Evolutionary conservation across 129 eudicot genomes (phyloP).

Genomic region (Ambrosia artemisiifolia): DNA sequence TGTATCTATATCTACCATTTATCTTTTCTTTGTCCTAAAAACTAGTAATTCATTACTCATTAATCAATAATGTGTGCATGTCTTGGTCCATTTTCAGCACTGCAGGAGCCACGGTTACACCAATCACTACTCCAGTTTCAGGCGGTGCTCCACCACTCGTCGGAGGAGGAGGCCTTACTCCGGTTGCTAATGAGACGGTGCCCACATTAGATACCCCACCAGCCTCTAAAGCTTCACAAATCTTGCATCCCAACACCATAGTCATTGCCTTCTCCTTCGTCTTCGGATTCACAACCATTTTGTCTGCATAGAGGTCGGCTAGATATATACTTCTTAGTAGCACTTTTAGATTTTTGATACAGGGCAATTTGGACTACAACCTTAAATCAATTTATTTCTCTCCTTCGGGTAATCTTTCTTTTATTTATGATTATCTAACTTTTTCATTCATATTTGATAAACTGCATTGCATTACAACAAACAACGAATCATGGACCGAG

Average conservation of each 20-base stretch:
- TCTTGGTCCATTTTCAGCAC: slow-evolving; percentile 29
- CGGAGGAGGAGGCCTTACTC: slow-evolving; percentile 43
- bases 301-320: slow-evolving; percentile 13
- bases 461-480: neutral
- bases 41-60: too few relatives aligned
- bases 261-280: slow-evolving; percentile 24
- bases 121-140: slow-evolving; percentile 23
- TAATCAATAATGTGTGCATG: too few relatives aligned
- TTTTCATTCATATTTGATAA: slow-evolving; percentile 1
- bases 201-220: slow-evolving; percentile 39
- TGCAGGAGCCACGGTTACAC: slow-evolving; percentile 51
- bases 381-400: too few relatives aligned
- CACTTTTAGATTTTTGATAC: slow-evolving; percentile 7
- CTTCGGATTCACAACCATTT: slow-evolving; percentile 22
- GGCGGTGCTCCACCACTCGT: slow-evolving; percentile 28
- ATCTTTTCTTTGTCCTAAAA: too few relatives aligned
- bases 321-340: too few relatives aligned
- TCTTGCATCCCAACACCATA: slow-evolving; percentile 13
- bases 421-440: too few relatives aligned
- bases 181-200: slow-evolving; percentile 29
- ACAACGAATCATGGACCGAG: neutral
- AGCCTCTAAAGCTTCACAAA: slow-evolving; percentile 24
- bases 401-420: too few relatives aligned
- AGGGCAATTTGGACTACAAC: too few relatives aligned
- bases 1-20: too few relatives aligned